phyloP scores from a whole-genome alignment of 768 basidiomycete genomes.

The Calvatia gigantea region DNA sequence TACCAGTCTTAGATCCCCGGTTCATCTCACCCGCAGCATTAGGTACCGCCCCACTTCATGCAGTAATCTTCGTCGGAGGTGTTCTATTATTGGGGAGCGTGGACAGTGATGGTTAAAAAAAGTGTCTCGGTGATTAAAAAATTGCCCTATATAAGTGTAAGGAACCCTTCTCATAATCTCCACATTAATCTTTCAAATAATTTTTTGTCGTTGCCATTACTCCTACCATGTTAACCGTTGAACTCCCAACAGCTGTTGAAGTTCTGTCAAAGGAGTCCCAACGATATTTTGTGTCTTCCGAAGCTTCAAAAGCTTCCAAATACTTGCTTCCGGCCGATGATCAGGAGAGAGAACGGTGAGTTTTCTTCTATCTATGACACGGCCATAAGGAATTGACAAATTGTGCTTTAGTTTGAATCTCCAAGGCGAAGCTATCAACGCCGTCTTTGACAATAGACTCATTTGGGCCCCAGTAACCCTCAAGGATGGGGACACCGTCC shows the following conservation, averaged over 20 bases:
- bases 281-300: constrained; percentile 4
- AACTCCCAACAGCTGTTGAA: neutral
- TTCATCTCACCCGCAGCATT: too few species aligned
- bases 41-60: too few species aligned
- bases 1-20: too few species aligned
- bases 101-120: too few species aligned
- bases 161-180: too few species aligned
- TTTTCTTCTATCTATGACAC: neutral
- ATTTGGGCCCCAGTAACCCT: constrained; percentile 12
- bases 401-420: neutral
- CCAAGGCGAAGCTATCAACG: neutral
- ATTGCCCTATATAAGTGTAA: too few species aligned
- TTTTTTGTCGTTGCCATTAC: too few species aligned
- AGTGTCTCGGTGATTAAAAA: too few species aligned
- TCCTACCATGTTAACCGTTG: neutral
- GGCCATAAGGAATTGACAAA: neutral
- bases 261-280: neutral
- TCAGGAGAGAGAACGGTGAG: constrained; percentile 4
- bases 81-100: too few species aligned
- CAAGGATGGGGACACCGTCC: constrained; percentile 2
- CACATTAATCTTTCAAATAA: too few species aligned
- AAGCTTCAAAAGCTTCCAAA: neutral
- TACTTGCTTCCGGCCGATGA: constrained; percentile 6
- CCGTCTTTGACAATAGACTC: constrained; percentile 3
- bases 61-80: too few species aligned